Percentiles rank a stretch among this genome's conserved stretches.
These are phyloP conservation scores for Candida pseudofarinosa DNA, from an alignment of 805 yeast species.

Conservation along the genomic window DNA sequence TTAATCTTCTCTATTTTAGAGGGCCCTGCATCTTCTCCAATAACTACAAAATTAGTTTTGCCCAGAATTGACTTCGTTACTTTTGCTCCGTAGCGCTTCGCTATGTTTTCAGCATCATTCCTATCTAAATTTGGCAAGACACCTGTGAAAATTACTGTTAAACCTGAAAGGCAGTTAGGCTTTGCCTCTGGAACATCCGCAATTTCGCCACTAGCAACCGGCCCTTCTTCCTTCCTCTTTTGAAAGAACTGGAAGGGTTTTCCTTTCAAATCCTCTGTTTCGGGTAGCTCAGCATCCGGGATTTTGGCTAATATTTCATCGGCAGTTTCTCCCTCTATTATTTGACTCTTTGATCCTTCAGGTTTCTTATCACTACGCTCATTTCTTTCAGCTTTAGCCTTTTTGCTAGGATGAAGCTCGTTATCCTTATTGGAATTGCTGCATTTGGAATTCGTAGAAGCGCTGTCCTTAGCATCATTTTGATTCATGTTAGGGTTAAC, in stretches of 20 bases:
- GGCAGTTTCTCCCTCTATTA: constrained; percentile 34
- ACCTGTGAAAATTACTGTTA: constrained; percentile 93
- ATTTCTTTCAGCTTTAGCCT: not conserved
- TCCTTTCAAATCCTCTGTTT: constrained; percentile 45
- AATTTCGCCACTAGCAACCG: constrained; percentile 27
- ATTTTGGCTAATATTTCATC: constrained; percentile 57
- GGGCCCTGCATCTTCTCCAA: constrained; percentile 97
- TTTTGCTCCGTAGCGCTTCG: constrained; percentile 85
- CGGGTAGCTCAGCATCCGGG: constrained; percentile 71
- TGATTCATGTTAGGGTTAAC: too few relatives aligned
- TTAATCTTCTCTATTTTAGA: constrained; percentile 82
- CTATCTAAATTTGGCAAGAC: constrained; percentile 76
- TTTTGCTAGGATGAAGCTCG: not conserved
- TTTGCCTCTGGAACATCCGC: constrained; percentile 73
- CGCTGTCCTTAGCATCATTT: too few relatives aligned
- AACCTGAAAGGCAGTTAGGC: constrained; percentile 81
- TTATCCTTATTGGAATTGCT: not conserved
- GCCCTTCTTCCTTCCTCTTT: constrained; percentile 15
- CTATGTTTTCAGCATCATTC: constrained; percentile 67
- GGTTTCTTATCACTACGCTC: too few relatives aligned
- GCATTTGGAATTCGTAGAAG: too few relatives aligned
- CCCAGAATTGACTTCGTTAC: constrained; percentile 83
- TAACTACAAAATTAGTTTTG: constrained; percentile 81
- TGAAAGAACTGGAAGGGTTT: constrained; percentile 56
- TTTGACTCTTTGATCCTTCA: not conserved